Conservation (phyloP, 495 filamentous ascomycete species). For the Parathielavia appendiculata region DNA sequence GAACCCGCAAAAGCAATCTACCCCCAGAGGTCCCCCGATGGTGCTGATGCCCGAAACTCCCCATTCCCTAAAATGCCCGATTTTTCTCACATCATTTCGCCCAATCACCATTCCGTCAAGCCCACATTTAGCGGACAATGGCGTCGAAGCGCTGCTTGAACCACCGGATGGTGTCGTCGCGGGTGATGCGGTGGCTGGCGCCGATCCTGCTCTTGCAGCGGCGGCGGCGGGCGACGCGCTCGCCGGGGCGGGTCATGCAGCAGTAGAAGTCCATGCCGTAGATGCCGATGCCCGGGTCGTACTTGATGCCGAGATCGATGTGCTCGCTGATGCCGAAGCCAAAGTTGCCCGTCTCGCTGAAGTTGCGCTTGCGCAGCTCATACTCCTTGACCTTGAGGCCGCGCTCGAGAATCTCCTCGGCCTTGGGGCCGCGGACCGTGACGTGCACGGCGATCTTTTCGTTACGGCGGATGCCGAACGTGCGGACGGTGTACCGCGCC, state of each 20-base stretch:
- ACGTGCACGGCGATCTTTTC: constrained; percentile 99
- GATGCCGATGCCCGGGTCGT: constrained; percentile 98
- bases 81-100: constrained; percentile 23
- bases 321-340: constrained; percentile 99
- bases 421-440: constrained; percentile 99
- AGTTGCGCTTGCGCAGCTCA: constrained; percentile 97
- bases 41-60: constrained; percentile 22
- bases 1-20: constrained; percentile 15
- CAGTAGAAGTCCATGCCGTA: constrained; percentile 99
- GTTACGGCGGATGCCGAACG: constrained; percentile 99
- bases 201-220: constrained; percentile 83
- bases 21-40: constrained; percentile 22
- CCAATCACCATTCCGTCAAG: constrained; percentile 23
- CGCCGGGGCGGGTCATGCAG: constrained; percentile 99
- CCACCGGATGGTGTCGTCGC: constrained; percentile 93
- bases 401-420: constrained; percentile 99
- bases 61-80: constrained; percentile 25
- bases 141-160: constrained; percentile 99
- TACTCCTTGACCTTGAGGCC: constrained; percentile 99
- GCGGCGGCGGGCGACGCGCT: constrained; percentile 92
- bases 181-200: constrained; percentile 83
- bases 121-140: constrained; percentile 74
- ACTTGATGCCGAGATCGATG: constrained; percentile 99
- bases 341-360: constrained; percentile 99
- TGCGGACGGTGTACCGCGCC: constrained; percentile 99